Conservation (phyloP, 192 early-diverging fungal species). For the Dispira simplex region DNA sequence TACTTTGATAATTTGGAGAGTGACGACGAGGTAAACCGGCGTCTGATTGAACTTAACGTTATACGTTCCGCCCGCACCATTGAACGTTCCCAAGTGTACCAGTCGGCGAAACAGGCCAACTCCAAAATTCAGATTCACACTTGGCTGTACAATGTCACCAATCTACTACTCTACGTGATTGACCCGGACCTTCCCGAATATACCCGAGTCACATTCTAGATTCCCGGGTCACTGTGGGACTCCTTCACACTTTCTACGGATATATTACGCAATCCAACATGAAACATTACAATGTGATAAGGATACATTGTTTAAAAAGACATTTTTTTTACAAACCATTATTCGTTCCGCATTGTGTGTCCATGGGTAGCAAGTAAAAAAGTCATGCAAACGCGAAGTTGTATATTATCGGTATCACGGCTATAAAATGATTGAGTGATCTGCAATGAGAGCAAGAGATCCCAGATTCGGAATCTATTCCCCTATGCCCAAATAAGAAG, state of each 20-base stretch:
- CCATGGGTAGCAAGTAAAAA: too few species aligned
- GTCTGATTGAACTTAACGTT: not conserved
- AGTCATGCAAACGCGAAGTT: too few species aligned
- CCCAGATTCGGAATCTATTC: too few species aligned
- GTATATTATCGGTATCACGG: too few species aligned
- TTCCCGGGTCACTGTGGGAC: not conserved
- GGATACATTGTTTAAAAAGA: too few species aligned
- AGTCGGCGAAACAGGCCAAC: not conserved
- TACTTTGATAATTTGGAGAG: not conserved
- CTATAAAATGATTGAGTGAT: too few species aligned
- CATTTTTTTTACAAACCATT: too few species aligned
- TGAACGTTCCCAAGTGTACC: not conserved
- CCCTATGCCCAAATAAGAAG: too few species aligned
- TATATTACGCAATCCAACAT: too few species aligned
- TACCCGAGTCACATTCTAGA: not conserved
- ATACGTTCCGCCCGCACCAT: not conserved
- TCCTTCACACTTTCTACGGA: not conserved
- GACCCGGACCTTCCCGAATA: not conserved
- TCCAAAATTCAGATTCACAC: not conserved
- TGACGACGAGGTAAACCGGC: not conserved
- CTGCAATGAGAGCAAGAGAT: too few species aligned
- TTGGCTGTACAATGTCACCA: constrained; percentile 1
- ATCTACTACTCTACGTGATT: constrained; percentile 4
- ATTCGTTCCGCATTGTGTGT: too few species aligned
- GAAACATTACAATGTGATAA: too few species aligned